Percentiles rank a stretch among this genome's conserved stretches.
Evolutionary conservation across 805 yeast genomes (phyloP).

Genomic region (Lachancea lanzarotensis): DNA sequence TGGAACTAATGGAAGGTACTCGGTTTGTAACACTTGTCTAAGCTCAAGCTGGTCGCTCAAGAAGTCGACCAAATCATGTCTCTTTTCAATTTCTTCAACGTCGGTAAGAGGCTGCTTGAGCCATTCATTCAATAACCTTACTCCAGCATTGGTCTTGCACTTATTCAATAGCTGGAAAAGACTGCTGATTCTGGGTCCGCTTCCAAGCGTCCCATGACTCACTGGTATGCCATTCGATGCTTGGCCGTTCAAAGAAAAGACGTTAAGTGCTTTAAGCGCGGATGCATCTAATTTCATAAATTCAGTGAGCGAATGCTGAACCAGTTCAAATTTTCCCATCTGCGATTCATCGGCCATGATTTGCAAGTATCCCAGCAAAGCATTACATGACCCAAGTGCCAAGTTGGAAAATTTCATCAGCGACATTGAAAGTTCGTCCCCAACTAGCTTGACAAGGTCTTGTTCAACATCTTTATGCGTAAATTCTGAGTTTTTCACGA

Average conservation of each 20-base stretch:
- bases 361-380: constrained; percentile 62
- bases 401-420: constrained; percentile 26
- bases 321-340: constrained; percentile 49
- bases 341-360: constrained; percentile 51
- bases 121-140: constrained; percentile 87
- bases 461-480: constrained; percentile 63
- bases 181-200: constrained; percentile 45
- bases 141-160: constrained; percentile 86
- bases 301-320: constrained; percentile 64
- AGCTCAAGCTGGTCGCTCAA: constrained; percentile 63
- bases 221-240: constrained; percentile 18
- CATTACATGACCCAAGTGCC: constrained; percentile 34
- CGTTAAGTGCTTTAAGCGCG: constrained; percentile 79
- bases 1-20: constrained; percentile 66
- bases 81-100: constrained; percentile 46
- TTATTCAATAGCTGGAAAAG: constrained; percentile 79
- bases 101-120: constrained; percentile 88
- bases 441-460: constrained; percentile 68
- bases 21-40: constrained; percentile 59
- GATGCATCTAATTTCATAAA: constrained; percentile 89
- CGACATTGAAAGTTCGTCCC: constrained; percentile 37
- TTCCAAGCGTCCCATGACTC: constrained; percentile 14
- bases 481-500: constrained; percentile 51
- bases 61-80: constrained; percentile 72
- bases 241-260: constrained; percentile 52